Evolutionary conservation across 148 eudicot species (phyloP).

Genomic region (Suaeda aralocaspica): DNA sequence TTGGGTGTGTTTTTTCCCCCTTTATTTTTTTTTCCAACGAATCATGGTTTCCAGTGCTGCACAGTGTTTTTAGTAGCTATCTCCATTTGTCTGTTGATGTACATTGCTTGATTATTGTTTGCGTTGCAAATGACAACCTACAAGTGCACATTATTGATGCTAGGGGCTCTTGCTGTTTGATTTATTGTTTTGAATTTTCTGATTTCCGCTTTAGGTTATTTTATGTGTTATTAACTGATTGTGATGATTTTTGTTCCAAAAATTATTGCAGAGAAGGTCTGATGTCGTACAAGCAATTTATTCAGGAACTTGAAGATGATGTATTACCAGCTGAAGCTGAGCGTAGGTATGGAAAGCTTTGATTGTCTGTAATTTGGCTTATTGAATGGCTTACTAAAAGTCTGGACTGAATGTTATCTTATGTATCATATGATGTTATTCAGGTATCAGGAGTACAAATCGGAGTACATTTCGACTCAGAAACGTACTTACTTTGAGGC

Average conservation of each 20-base stretch:
- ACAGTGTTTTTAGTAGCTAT: too few relatives aligned
- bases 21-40: too few relatives aligned
- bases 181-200: background rate
- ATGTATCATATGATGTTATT: constrained; percentile 7
- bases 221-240: background rate
- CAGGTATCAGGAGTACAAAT: constrained; percentile 91
- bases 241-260: background rate
- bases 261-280: constrained; percentile 67
- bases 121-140: background rate
- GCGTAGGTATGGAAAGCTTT: constrained; percentile 54
- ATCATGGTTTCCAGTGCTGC: too few relatives aligned
- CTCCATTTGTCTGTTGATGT: too few relatives aligned
- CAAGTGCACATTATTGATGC: background rate
- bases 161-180: background rate
- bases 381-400: background rate
- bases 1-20: too few relatives aligned
- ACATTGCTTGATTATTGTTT: background rate
- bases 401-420: background rate
- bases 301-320: constrained; percentile 99
- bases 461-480: constrained; percentile 89
- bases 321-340: constrained; percentile 92
- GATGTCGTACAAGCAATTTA: constrained; percentile 98
- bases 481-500: constrained; percentile 87
- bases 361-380: background rate
- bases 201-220: background rate